Conservation (phyloP, 1,139 yeast species). For the Saccharomycopsis hybrid region DNA sequence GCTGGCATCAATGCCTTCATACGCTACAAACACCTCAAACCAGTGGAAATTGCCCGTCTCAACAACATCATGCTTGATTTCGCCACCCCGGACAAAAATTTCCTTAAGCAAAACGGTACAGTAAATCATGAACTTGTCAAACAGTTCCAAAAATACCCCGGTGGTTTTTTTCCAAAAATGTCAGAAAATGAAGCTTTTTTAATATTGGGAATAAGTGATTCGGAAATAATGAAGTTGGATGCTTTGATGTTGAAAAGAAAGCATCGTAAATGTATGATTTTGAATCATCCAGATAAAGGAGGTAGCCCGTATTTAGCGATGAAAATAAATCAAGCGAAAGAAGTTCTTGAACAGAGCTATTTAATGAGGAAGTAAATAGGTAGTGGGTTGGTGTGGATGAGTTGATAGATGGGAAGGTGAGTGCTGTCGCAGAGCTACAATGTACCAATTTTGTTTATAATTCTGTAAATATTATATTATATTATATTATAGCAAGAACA, state of each 20-base stretch:
- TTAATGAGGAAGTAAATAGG: slow-evolving; percentile 19
- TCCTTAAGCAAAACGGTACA: slow-evolving; percentile 22
- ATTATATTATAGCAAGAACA: too few relatives aligned
- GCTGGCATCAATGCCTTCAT: slow-evolving; percentile 42
- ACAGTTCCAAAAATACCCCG: slow-evolving; percentile 37
- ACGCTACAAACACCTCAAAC: slow-evolving; percentile 40
- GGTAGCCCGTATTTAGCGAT: slow-evolving; percentile 68
- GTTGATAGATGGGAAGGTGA: too few relatives aligned
- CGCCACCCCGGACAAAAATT: slow-evolving; percentile 20
- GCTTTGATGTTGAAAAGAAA: slow-evolving; percentile 41
- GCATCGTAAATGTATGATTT: slow-evolving; percentile 59
- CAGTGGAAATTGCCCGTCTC: slow-evolving; percentile 49
- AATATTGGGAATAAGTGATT: slow-evolving; percentile 47
- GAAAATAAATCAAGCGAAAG: slow-evolving; percentile 73
- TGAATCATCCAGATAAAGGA: slow-evolving; percentile 72
- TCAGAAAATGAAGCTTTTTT: slow-evolving; percentile 55
- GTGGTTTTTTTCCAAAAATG: slow-evolving; percentile 48
- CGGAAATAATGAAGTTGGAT: slow-evolving; percentile 43
- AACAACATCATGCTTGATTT: slow-evolving; percentile 31
- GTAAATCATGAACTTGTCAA: slow-evolving; percentile 25
- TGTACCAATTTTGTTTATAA: too few relatives aligned
- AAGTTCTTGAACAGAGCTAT: slow-evolving; percentile 52
- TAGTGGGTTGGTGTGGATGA: too few relatives aligned
- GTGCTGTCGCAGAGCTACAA: too few relatives aligned
- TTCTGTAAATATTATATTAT: too few relatives aligned